phyloP scores from a whole-genome alignment of 495 filamentous ascomycete species.

The Chaetomium fimeti region DNA sequence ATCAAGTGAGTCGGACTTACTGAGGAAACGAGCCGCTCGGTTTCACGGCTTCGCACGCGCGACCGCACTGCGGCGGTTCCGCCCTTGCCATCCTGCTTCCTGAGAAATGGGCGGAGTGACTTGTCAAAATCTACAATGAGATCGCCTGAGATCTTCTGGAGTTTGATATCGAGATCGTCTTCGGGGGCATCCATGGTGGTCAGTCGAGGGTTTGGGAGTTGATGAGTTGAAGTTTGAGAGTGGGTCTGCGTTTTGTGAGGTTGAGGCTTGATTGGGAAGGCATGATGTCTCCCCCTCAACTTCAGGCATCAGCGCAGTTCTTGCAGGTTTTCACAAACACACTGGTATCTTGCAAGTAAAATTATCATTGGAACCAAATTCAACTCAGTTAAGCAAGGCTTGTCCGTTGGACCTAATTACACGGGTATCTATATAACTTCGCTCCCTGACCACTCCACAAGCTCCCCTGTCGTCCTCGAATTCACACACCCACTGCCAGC shows the following conservation, averaged over 20 bases:
- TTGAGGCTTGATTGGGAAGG: neutral
- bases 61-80: constrained; percentile 34
- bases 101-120: constrained; percentile 54
- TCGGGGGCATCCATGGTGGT: constrained; percentile 50
- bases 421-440: neutral
- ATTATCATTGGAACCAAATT: neutral
- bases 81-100: constrained; percentile 39
- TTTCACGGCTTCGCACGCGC: constrained; percentile 46
- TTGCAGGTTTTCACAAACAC: neutral
- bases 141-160: constrained; percentile 68
- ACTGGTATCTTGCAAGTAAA: neutral
- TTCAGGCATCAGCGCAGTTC: constrained; percentile 15
- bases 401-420: neutral
- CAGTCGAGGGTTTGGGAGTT: constrained; percentile 2
- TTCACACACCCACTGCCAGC: constrained; percentile 36
- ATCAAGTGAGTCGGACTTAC: constrained; percentile 33
- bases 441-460: neutral
- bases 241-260: neutral
- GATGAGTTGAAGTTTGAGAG: constrained; percentile 12
- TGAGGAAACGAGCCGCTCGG: constrained; percentile 44
- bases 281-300: neutral
- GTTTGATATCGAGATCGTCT: constrained; percentile 65
- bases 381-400: neutral
- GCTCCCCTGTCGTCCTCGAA: neutral
- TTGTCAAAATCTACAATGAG: constrained; percentile 63